Evolutionary conservation across 495 filamentous ascomycete genomes (phyloP).

Genomic region (Neurospora sp.): DNA sequence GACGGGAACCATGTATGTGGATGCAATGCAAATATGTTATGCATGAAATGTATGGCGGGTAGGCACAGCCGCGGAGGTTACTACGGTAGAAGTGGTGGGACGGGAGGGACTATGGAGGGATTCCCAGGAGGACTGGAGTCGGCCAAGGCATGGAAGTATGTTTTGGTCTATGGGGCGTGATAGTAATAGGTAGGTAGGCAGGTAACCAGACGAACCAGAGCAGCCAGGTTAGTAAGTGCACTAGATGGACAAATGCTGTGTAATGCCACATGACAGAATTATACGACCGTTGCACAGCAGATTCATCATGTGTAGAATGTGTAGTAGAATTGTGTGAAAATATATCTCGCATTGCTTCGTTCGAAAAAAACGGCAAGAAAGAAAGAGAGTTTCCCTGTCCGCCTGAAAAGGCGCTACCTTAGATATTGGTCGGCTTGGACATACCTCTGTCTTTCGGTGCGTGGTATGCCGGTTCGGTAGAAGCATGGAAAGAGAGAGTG

Average conservation of each 20-base stretch:
- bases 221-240: not conserved
- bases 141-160: not conserved
- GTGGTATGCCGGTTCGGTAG: not conserved
- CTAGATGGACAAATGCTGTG: not conserved
- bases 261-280: not conserved
- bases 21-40: not conserved
- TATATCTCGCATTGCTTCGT: not conserved
- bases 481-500: not conserved
- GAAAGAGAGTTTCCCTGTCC: not conserved
- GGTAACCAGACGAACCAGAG: not conserved
- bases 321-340: not conserved
- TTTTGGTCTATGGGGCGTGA: not conserved
- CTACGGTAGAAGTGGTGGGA: not conserved
- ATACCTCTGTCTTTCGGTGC: not conserved
- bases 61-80: not conserved
- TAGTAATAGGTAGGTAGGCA: not conserved
- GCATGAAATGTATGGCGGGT: not conserved
- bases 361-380: not conserved
- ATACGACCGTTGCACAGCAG: not conserved
- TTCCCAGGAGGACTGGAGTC: not conserved
- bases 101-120: not conserved
- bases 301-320: not conserved
- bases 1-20: not conserved
- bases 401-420: not conserved
- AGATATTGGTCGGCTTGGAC: not conserved